Percentiles rank a stretch among this genome's conserved stretches.
Evolutionary conservation across 306 rosid species (phyloP).

Genomic region (Vigna nakashimae): DNA sequence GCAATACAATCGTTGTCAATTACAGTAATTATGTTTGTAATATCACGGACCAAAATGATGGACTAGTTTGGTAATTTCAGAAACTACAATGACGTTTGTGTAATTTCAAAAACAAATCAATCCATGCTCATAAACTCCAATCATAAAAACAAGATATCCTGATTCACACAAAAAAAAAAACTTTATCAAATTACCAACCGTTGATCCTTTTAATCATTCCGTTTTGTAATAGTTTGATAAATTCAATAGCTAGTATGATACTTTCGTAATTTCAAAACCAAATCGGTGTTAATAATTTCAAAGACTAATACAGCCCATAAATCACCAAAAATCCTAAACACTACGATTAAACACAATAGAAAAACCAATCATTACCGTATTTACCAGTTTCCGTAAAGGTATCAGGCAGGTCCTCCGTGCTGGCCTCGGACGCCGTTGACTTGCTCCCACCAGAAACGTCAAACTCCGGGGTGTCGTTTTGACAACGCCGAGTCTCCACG

Average conservation of each 20-base stretch:
- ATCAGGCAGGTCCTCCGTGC: constrained; percentile 40
- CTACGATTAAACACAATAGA: neutral
- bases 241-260: neutral
- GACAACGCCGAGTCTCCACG: constrained; percentile 32
- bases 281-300: neutral
- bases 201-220: neutral
- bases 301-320: neutral
- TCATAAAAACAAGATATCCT: neutral
- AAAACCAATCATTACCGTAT: constrained; percentile 11
- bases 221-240: neutral
- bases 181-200: neutral
- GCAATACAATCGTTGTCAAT: neutral
- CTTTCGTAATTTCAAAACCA: neutral
- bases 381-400: constrained; percentile 29
- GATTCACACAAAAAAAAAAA: neutral
- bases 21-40: neutral
- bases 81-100: neutral
- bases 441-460: constrained; percentile 40
- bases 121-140: neutral
- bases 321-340: neutral
- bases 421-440: constrained; percentile 42
- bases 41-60: neutral
- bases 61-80: neutral
- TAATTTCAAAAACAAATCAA: neutral
- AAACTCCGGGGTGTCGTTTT: constrained; percentile 35